Evolutionary conservation across 129 eudicot genomes (phyloP), one percentile per base, ranked within the genome.

Genomic region (Lactuca sativa): DNA sequence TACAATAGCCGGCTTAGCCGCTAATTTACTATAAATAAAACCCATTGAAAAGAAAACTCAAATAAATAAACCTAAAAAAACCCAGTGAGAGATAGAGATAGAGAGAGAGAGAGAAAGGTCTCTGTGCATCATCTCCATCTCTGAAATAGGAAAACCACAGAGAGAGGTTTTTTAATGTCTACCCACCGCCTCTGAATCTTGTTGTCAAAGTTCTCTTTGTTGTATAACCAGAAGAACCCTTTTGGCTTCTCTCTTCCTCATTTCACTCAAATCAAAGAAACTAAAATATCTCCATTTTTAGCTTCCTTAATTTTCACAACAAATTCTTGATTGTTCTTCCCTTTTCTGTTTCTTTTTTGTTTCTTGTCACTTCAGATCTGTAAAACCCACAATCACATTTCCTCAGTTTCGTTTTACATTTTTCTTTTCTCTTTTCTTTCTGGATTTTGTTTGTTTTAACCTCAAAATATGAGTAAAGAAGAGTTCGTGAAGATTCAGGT

Each of bases 401-500:
- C 53, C n/a, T n/a, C 37, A 55, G 15, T 33, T 52, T 21, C 18
- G 7, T 34, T 34, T 34, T 53, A 8, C 36, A 3, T 53, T 34
- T 34, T 53, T 0, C 2, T 40, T 12, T 55, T 49, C 6, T 59
- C 57, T 7, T 36, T 25, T n/a, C 32, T 9, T 56, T 38, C 33
- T 61, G 80, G 63, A 62, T 13, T 66, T 68, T 62, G 16, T 52
- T 73, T 69, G 65, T 61, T 61, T 38, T 49, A 17, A 43, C 70
- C 63, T 30, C 65, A 34, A 78, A 65, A 65, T 31, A 92, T 92
- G 98, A 92, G 96, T 74, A 92, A 92, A 85, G 96, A 92, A 86
- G 98, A 92, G 90, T 85, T 92, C 54, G 81, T 92, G 85, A 92
- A 89, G 98, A 85, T 86, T 84, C 96, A 92, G 98, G 98, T 92